A percentile compares a stretch with the other conserved stretches of the same genome.
Conservation (phyloP, 2,329 filamentous ascomycete species). For the Clarireedia hainanense region DNA sequence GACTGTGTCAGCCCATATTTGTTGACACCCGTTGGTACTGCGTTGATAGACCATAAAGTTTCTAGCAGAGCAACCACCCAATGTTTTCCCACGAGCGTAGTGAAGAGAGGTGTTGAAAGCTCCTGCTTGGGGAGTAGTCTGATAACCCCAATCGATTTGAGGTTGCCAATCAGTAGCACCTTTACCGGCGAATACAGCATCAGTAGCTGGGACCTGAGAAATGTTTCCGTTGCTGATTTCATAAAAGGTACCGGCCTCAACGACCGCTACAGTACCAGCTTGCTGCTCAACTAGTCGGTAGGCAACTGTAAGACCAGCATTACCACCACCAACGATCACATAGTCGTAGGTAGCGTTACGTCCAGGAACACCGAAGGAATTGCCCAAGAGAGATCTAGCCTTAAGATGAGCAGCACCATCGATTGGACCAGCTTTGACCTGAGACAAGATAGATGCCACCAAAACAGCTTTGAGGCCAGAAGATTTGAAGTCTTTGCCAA, state of each 20-base stretch:
- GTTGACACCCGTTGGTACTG: slow-evolving; percentile 25
- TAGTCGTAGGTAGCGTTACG: slow-evolving; percentile 11
- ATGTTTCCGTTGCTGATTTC: slow-evolving; percentile 11
- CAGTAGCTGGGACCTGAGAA: slow-evolving; percentile 3
- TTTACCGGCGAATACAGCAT: neutral
- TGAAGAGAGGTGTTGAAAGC: slow-evolving; percentile 7
- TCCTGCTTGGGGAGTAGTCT: slow-evolving; percentile 21
- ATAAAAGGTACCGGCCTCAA: slow-evolving; percentile 11
- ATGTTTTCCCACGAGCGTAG: slow-evolving; percentile 28
- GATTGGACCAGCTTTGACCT: neutral
- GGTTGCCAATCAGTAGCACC: slow-evolving; percentile 10
- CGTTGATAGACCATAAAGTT: slow-evolving; percentile 30
- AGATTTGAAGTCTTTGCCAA: slow-evolving; percentile 1
- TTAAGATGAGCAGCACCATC: neutral
- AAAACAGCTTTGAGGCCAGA: slow-evolving; percentile 1
- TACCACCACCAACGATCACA: slow-evolving; percentile 12
- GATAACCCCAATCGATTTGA: slow-evolving; percentile 26
- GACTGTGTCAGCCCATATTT: slow-evolving; percentile 36
- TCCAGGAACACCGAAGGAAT: slow-evolving; percentile 9
- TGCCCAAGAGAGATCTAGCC: slow-evolving; percentile 4
- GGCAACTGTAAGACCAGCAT: slow-evolving; percentile 9
- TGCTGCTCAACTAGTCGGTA: neutral
- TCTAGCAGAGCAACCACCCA: slow-evolving; percentile 26
- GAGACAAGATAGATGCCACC: slow-evolving; percentile 3
- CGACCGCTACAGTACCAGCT: slow-evolving; percentile 6